Evolutionary conservation across 202 grass and related monocot species (phyloP).

Genomic region (Saccharum hybrid): DNA sequence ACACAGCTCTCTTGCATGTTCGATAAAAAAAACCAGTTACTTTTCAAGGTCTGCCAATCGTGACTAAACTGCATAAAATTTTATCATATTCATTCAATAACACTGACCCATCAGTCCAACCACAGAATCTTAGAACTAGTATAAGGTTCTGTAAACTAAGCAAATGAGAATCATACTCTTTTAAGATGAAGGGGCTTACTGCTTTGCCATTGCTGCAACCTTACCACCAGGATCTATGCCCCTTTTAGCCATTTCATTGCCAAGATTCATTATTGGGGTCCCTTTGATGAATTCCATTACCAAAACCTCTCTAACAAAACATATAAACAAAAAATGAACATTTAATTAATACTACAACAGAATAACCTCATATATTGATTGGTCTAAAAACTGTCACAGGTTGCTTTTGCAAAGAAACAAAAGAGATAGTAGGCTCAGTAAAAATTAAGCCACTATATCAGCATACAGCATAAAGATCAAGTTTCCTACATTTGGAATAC

Average conservation of each 20-base stretch:
- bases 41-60: neutral
- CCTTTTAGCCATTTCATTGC: constrained; percentile 86
- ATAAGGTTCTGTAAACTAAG: constrained; percentile 43
- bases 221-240: constrained; percentile 91
- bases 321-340: constrained; percentile 30
- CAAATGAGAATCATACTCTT: constrained; percentile 57
- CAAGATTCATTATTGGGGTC: constrained; percentile 95
- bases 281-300: constrained; percentile 97
- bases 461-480: neutral
- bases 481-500: constrained; percentile 23
- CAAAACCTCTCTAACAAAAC: constrained; percentile 66
- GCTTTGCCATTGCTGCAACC: constrained; percentile 84
- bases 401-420: constrained; percentile 34
- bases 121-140: constrained; percentile 15
- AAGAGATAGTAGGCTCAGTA: constrained; percentile 27
- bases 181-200: constrained; percentile 74
- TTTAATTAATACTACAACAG: constrained; percentile 29
- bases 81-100: constrained; percentile 30
- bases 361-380: neutral
- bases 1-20: neutral
- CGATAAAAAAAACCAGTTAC: neutral
- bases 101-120: neutral
- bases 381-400: neutral
- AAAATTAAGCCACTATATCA: constrained; percentile 9
- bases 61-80: constrained; percentile 7